Evolutionary conservation across 169 alveolate species (phyloP).

Genomic region (Hammondia hammondi): DNA sequence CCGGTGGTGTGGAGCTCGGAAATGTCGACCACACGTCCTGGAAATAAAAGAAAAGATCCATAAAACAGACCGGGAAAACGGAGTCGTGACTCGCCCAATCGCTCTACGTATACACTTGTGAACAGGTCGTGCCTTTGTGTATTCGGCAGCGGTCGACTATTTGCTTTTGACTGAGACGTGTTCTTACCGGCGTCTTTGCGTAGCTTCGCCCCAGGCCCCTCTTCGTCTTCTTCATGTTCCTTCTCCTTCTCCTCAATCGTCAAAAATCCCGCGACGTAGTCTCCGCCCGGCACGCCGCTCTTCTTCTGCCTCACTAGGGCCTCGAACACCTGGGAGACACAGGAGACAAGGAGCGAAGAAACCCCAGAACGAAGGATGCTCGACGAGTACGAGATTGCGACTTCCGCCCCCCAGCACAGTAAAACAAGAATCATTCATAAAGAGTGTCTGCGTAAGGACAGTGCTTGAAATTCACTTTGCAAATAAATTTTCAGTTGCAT

Average conservation of each 20-base stretch:
- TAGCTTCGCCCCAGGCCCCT: conserved; percentile 42
- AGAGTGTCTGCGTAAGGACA: too few relatives aligned
- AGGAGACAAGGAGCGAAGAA: too few relatives aligned
- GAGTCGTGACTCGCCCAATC: not conserved
- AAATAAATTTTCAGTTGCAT: too few relatives aligned
- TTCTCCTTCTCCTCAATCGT: conserved; percentile 30
- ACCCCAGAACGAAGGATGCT: too few relatives aligned
- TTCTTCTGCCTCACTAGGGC: conserved; percentile 50
- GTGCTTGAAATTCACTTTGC: too few relatives aligned
- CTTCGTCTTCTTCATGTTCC: conserved; percentile 1
- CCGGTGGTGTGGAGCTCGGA: conserved; percentile 78
- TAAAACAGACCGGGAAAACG: not conserved
- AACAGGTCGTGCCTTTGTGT: not conserved
- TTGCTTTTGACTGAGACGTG: not conserved
- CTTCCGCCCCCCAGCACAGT: too few relatives aligned
- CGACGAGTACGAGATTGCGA: too few relatives aligned
- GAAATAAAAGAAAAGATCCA: not conserved
- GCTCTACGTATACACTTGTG: not conserved
- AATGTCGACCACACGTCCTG: conserved; percentile 73
- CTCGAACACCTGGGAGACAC: conserved; percentile 41
- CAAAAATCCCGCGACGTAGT: conserved; percentile 58
- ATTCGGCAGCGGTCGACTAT: not conserved
- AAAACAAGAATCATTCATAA: too few relatives aligned
- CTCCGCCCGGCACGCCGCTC: conserved; percentile 48
- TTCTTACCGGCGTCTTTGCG: conserved; percentile 59